Percentiles rank a stretch among this genome's conserved stretches.
Conservation (phyloP, 345 rosid genomes). For the Corymbia maculata region DNA sequence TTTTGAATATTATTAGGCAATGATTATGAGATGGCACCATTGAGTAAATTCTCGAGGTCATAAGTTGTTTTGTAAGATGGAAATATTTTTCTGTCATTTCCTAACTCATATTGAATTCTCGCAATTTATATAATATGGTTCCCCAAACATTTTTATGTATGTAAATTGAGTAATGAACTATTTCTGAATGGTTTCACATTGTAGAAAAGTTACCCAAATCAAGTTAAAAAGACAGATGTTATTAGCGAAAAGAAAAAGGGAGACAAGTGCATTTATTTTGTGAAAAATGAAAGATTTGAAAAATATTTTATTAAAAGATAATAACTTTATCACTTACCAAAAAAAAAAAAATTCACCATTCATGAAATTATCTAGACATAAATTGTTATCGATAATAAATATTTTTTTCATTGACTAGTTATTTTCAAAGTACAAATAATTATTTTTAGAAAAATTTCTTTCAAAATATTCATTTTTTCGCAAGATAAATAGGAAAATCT, state of each 20-base stretch:
- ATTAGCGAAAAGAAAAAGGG: background rate
- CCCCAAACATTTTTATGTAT: background rate
- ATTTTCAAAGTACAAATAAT: rapidly evolving
- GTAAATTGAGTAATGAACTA: background rate
- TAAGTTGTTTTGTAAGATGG: background rate
- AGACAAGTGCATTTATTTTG: background rate
- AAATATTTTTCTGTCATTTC: background rate
- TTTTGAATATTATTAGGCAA: too few species aligned
- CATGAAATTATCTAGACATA: rapidly evolving
- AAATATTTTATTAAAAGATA: background rate
- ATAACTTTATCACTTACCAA: background rate
- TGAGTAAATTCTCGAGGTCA: background rate
- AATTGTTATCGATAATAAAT: background rate
- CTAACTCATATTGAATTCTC: background rate
- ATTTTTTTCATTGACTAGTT: rapidly evolving
- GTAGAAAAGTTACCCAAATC: background rate
- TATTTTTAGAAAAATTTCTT: background rate
- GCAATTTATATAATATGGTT: background rate
- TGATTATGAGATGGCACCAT: too few species aligned
- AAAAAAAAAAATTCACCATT: background rate
- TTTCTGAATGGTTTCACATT: background rate
- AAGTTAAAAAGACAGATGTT: background rate
- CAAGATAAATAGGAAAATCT: too few species aligned
- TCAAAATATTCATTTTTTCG: background rate
- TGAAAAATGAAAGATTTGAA: rapidly evolving